These are phyloP conservation scores for Puccinia sorghi DNA, from an alignment of 1,284 basidiomycete species.

Conservation along the genomic window DNA sequence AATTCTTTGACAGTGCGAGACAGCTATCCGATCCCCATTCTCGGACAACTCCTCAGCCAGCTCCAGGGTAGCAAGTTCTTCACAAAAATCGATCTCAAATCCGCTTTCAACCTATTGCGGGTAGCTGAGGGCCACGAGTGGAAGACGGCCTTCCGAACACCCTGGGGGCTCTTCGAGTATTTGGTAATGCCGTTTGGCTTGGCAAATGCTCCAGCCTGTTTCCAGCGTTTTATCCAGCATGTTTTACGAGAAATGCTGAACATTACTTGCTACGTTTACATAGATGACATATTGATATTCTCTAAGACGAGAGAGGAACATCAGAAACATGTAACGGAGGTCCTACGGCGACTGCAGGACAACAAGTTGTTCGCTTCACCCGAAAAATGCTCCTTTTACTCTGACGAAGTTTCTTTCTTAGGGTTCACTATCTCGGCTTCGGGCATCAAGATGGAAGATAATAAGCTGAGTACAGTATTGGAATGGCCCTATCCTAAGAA, in stretches of 20 bases:
- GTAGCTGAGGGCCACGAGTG: conserved; percentile 56
- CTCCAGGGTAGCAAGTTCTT: conserved; percentile 48
- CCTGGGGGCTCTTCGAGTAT: conserved; percentile 1
- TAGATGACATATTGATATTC: conserved; percentile 35
- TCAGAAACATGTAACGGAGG: not conserved
- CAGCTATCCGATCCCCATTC: conserved; percentile 51
- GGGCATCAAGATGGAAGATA: not conserved
- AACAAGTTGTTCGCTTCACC: not conserved
- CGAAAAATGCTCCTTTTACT: conserved; percentile 1
- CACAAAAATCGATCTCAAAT: conserved; percentile 56
- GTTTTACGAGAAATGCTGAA: conserved; percentile 21
- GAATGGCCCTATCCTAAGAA: conserved; percentile 4
- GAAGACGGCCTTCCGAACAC: no score
- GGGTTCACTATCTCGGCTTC: not conserved
- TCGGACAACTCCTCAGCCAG: conserved; percentile 48
- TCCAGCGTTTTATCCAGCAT: conserved; percentile 26
- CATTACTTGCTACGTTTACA: conserved; percentile 38
- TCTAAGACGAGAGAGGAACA: conserved; percentile 14
- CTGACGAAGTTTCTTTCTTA: not conserved
- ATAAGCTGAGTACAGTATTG: not conserved
- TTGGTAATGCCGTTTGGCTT: conserved; percentile 36
- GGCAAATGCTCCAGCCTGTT: conserved; percentile 21
- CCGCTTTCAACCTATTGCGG: conserved; percentile 56
- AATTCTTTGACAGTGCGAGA: conserved; percentile 32
- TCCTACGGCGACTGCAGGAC: not conserved